Conservation (phyloP, 352 stramenopile species). For the Elongisporangium undulatum region DNA sequence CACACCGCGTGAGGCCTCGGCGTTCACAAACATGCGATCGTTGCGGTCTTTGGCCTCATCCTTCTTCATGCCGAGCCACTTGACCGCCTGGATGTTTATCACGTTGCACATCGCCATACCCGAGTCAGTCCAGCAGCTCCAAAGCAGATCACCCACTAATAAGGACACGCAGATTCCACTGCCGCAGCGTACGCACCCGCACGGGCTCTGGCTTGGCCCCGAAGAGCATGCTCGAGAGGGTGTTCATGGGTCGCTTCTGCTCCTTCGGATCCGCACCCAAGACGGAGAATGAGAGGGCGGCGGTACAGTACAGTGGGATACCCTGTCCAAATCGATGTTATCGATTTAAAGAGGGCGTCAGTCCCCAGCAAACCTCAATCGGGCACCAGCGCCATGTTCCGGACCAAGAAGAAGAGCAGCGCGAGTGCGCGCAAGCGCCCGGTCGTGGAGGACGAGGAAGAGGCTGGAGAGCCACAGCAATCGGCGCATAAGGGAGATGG, state of each 20-base stretch:
- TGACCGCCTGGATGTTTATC: slow-evolving; percentile 49
- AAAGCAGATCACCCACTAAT: not conserved
- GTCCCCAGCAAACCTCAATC: not conserved
- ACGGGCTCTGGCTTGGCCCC: slow-evolving; percentile 23
- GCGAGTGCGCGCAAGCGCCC: slow-evolving; percentile 31
- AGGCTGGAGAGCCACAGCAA: not conserved
- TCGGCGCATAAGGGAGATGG: not conserved
- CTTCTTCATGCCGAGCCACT: slow-evolving; percentile 76
- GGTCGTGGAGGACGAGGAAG: slow-evolving; percentile 5
- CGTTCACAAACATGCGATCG: slow-evolving; percentile 70
- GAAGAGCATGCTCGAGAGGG: slow-evolving; percentile 33
- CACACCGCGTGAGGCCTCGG: slow-evolving; percentile 50
- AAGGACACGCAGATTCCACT: not conserved
- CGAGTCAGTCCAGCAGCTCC: not conserved
- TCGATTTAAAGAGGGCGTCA: not conserved
- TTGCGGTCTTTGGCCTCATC: slow-evolving; percentile 23
- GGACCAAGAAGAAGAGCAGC: slow-evolving; percentile 35
- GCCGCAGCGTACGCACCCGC: slow-evolving; percentile 3
- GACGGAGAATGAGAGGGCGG: not conserved
- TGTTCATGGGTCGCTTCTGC: slow-evolving; percentile 18
- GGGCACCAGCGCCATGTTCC: slow-evolving; percentile 24
- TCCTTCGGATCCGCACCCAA: slow-evolving; percentile 1
- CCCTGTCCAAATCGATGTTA: not conserved
- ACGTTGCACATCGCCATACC: not conserved
- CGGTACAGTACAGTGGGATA: not conserved